These are phyloP conservation scores for Globisporangium alternatum DNA, from an alignment of 352 stramenopile species.

Conservation along the genomic window DNA sequence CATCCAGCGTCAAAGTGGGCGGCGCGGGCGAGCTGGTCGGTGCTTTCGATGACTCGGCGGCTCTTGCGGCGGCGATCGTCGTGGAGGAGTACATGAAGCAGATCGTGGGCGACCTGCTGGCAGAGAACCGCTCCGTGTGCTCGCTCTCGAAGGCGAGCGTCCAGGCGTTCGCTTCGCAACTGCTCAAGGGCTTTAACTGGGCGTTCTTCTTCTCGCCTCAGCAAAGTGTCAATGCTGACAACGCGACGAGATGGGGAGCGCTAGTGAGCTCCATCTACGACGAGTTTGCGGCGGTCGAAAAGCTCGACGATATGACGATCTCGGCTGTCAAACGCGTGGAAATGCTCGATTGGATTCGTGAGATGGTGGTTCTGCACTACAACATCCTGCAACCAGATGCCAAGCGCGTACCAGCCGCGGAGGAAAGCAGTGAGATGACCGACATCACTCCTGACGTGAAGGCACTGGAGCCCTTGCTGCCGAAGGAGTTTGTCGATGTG, in stretches of 20 bases:
- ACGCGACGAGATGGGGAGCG: not conserved
- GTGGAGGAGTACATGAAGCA: constrained; percentile 78
- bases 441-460: not conserved
- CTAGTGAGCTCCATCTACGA: constrained; percentile 11
- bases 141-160: constrained; percentile 27
- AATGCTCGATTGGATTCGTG: constrained; percentile 15
- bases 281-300: constrained; percentile 8
- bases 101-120: constrained; percentile 35
- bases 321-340: not conserved
- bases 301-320: not conserved
- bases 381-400: not conserved
- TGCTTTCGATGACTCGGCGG: constrained; percentile 74
- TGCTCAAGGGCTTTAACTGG: constrained; percentile 68
- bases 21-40: constrained; percentile 70
- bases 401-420: not conserved
- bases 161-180: constrained; percentile 33
- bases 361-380: constrained; percentile 6
- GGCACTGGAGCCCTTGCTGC: not conserved
- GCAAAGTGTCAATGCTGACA: not conserved
- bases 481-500: not conserved
- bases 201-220: constrained; percentile 1
- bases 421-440: not conserved
- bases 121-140: not conserved
- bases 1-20: constrained; percentile 57
- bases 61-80: constrained; percentile 63